A percentile compares a stretch with the other conserved stretches of the same genome.
Evolutionary conservation across 139 green algal species (phyloP).

Genomic region (Coelastrella sp.): DNA sequence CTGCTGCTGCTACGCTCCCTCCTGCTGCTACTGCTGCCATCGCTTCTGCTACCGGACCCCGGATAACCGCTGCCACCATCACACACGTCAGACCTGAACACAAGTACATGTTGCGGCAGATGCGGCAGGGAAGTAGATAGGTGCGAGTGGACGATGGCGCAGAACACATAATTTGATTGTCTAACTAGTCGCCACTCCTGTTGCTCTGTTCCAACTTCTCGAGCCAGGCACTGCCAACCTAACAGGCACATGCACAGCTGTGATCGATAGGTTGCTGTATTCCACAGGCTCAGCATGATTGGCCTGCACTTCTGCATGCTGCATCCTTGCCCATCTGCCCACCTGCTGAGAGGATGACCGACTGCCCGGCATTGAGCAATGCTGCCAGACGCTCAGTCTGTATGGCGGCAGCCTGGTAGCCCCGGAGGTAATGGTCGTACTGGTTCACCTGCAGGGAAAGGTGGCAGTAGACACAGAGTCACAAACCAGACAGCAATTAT

Average conservation of each 20-base stretch:
- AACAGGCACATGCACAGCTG: not conserved
- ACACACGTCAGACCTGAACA: slow-evolving; percentile 37
- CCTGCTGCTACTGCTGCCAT: slow-evolving; percentile 21
- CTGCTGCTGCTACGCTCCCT: slow-evolving; percentile 11
- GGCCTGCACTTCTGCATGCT: not conserved
- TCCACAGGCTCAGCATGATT: too few relatives aligned
- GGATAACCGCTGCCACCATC: slow-evolving; percentile 38
- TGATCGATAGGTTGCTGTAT: not conserved
- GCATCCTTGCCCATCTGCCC: not conserved
- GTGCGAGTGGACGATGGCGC: too few relatives aligned
- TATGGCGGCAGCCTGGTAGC: slow-evolving; percentile 74
- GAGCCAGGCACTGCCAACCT: too few relatives aligned
- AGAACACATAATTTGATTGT: too few relatives aligned
- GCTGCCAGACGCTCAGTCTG: slow-evolving; percentile 80
- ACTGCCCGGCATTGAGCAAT: slow-evolving; percentile 94
- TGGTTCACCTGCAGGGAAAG: slow-evolving; percentile 57
- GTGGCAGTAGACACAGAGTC: not conserved
- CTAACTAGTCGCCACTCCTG: too few relatives aligned
- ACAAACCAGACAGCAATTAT: too few relatives aligned
- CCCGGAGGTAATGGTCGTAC: slow-evolving; percentile 77
- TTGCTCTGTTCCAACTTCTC: too few relatives aligned
- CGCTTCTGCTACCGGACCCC: not conserved
- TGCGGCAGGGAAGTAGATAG: too few relatives aligned
- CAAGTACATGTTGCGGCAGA: too few relatives aligned
- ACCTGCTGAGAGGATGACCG: slow-evolving; percentile 76